Percentiles rank a stretch among this genome's conserved stretches.
Evolutionary conservation across 2,329 filamentous ascomycete species (phyloP).

Genomic region (Scleromitrula shiraiana): DNA sequence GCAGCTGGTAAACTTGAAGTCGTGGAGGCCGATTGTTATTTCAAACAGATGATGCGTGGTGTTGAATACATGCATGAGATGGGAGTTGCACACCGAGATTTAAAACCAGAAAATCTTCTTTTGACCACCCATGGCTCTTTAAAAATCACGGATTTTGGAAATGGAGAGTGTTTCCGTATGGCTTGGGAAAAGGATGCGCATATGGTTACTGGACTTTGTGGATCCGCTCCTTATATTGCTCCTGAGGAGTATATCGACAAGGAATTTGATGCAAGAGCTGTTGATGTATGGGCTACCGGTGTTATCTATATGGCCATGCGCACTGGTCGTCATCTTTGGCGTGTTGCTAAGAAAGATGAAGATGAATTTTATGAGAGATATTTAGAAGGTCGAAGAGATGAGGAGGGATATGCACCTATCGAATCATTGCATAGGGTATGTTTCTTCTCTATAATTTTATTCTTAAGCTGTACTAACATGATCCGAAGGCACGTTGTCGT

Average conservation of each 20-base stretch:
- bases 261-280: constrained; percentile 95
- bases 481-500: constrained; percentile 74
- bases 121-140: constrained; percentile 86
- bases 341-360: constrained; percentile 91
- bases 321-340: constrained; percentile 91
- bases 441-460: constrained; percentile 2
- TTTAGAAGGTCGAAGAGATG: constrained; percentile 83
- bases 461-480: constrained; percentile 13
- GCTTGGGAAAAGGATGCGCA: constrained; percentile 98
- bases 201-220: constrained; percentile 95
- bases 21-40: constrained; percentile 91
- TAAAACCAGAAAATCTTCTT: constrained; percentile 94
- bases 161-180: constrained; percentile 99
- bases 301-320: constrained; percentile 99
- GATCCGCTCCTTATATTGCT: constrained; percentile 93
- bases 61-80: constrained; percentile 99
- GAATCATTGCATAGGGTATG: constrained; percentile 85
- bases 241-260: constrained; percentile 93
- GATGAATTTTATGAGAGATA: constrained; percentile 97
- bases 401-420: constrained; percentile 93
- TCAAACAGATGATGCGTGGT: constrained; percentile 98
- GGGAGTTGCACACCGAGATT: constrained; percentile 93
- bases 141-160: constrained; percentile 98
- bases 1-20: constrained; percentile 88
- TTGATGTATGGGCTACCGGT: constrained; percentile 96